Evolutionary conservation across 305 asterid species (phyloP), one percentile per base, ranked within the genome.

Genomic region (Solanum hybrid): DNA sequence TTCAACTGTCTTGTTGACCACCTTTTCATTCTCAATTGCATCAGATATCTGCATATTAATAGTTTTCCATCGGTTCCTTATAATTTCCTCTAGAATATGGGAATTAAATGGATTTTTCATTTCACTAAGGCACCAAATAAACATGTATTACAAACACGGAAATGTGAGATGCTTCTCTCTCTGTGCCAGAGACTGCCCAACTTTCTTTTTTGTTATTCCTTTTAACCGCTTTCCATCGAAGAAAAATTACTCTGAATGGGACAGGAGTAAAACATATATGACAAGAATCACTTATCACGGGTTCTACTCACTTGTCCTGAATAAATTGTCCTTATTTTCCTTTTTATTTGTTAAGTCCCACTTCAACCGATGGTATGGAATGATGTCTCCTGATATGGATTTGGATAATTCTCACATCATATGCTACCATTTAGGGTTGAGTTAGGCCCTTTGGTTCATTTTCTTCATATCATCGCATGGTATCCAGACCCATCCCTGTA

Each of bases 11-110:
- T 97, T 96, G 83, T 93, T 94, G 82, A 93, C 99, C 80, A 95
- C 96, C 37, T 95, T 95, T 90, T 97, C 99, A 90, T 96, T 97
- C 89, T 94, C 95, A 90, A 97, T 97, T 79, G 99, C 99, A 90
- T 94, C 94, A 77, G 95, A 91, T 91, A 97, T 88, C 99, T 97
- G 98, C 86, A 87, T 32, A 37, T 51, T 85, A 57, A 51, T 17
- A 85, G 77, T 85, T 51, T 57, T 20, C 41, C 41, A 57, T 84
- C 10, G 7, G 45, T 84, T 22, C 41, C 76, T 84, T 84, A 10
- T 29, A 84, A 51, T 51, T 84, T 45, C 88, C 33, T 84, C 31
- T 11, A 6, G 41, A 83, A 27, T 51, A 51, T 29, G 39, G 76
- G 33, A 84, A 84, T 22, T 10, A 10, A 32, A 10, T 51, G 39